Evolutionary conservation across 495 filamentous ascomycete species (phyloP), one percentile per base, ranked within the genome.

Genomic region (Lineolata rhizophorae): DNA sequence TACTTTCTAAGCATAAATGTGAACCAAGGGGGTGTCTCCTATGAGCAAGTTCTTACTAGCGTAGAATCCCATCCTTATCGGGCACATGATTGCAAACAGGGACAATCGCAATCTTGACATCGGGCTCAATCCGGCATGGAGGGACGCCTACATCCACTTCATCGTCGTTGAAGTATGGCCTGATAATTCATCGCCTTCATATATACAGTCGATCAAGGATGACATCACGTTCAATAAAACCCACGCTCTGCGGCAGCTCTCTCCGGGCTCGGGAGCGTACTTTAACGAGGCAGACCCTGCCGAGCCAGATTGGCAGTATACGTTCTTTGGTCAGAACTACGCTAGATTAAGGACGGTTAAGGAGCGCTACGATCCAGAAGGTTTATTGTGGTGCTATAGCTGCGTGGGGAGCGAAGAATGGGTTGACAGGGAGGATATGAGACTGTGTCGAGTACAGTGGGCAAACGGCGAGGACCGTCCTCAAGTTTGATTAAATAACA

Each of bases 41-140:
- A 30, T 17, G 14, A 37, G 31, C 27, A 37, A 18, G 19, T 3
- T 9, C 12, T 10, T 4, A 32, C n/a, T 15, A 17, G 27, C 27
- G 10, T 3, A 26, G 18, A 42, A 36, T 6, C 35, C 39, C 19
- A 14, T 36, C 19, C 13, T 43, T n/a, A 18, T 43, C 5, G 37
- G 37, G 18, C 32, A 42, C 27, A 33, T 42, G 32, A 34, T 42
- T 17, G 33, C 39, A 9, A 18, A 28, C 14, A 15, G 27, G 3
- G 6, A 21, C 18, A 43, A 45, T 24, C 32, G 20, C 32, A 20
- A 29, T 1, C 9, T 25, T 1, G 27, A 31, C 9, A 40, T 38
- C 26, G 39, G 37, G 14, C 26, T 42, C 19, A 39, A 39, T 16
- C 44, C 44, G 10, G 42, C 38, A 4, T 47, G 44, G 44, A 34